Base-by-base conservation (phyloP, 2,329 filamentous ascomycete species). In the Ophiostoma populinum region DNA sequence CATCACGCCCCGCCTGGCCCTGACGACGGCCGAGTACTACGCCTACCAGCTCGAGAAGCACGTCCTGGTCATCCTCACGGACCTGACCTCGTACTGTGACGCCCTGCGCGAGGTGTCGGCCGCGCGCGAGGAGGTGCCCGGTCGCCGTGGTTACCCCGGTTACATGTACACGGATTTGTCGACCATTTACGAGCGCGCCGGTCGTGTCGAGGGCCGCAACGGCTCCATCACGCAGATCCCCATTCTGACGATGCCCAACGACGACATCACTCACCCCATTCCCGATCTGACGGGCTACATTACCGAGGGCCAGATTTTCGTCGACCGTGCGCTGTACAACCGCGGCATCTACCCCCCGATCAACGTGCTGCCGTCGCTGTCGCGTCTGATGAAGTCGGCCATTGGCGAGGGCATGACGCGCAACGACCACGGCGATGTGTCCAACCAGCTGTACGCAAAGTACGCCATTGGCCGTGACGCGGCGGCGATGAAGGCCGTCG, bases 121-220 rank as follows among this genome's bases (percentile, higher is more conserved):
- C 36, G 90, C 90, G 35, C 75, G 90, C 64, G 90, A 98, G 70
- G 90, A 98, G 75, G 90, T 98, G 28, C 90, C 90, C 26, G 90
- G 90, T 69, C 87, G 90, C 58, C 87, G 90, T 75, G 90, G 90
- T 71, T 98, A 90, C 66, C 90, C 90, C 36, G 90, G 90, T 81
- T 98, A 98, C 71, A 98, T 98, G 90, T 98, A 98, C 69, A 98
- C 90, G 48, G 92, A 98, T 74, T 80, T 98, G 75, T 94, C 90
- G 40, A 98, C 90, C 53, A 94, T 98, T 51, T 98, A 98, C 68
- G 90, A 98, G 63, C 86, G 90, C 64, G 90, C 90, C 48, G 90
- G 90, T 53, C 90, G 90, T 80, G 90, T 98, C 34, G 68, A 83
- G 52, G 92, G 92, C 49, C 81, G 92, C 49, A 94, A 95, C 52